Evolutionary conservation across 345 rosid species (phyloP).

Genomic region (Populus davidiana): DNA sequence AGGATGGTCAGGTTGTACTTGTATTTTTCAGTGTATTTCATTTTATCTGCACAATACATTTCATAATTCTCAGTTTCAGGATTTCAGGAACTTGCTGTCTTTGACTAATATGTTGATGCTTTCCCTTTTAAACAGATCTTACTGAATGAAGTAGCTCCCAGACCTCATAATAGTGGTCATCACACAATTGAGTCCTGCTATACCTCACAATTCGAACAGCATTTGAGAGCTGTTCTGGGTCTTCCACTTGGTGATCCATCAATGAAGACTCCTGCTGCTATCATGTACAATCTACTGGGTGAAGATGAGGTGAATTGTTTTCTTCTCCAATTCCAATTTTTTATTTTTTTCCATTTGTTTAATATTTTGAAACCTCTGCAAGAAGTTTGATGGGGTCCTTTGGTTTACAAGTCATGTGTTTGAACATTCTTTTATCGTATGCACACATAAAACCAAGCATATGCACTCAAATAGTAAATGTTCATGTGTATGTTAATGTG

Average conservation of each 20-base stretch:
- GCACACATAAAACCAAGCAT: neutral
- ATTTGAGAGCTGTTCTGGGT: conserved; percentile 83
- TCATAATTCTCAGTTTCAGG: neutral
- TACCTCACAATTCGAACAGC: conserved; percentile 93
- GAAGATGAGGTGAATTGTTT: conserved; percentile 66
- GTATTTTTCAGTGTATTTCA: conserved; percentile 10
- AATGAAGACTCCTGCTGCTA: conserved; percentile 85
- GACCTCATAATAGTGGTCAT: conserved; percentile 98
- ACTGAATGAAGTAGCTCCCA: conserved; percentile 95
- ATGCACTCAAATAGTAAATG: neutral
- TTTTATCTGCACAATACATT: neutral
- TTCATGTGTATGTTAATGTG: neutral
- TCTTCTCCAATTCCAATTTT: neutral
- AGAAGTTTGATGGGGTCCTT: neutral
- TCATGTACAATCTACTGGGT: conserved; percentile 89
- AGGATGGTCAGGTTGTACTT: conserved; percentile 64
- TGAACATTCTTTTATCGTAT: neutral
- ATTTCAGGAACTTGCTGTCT: neutral
- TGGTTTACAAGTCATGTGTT: neutral
- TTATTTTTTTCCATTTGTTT: neutral
- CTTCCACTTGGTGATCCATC: conserved; percentile 98
- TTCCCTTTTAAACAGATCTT: conserved; percentile 48
- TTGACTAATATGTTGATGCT: conserved; percentile 5
- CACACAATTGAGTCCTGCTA: conserved; percentile 93
- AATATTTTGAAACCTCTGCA: neutral